A percentile compares a stretch with the other conserved stretches of the same genome.
Evolutionary conservation across 495 filamentous ascomycete genomes (phyloP).

Genomic region (Aspergillus wentii): DNA sequence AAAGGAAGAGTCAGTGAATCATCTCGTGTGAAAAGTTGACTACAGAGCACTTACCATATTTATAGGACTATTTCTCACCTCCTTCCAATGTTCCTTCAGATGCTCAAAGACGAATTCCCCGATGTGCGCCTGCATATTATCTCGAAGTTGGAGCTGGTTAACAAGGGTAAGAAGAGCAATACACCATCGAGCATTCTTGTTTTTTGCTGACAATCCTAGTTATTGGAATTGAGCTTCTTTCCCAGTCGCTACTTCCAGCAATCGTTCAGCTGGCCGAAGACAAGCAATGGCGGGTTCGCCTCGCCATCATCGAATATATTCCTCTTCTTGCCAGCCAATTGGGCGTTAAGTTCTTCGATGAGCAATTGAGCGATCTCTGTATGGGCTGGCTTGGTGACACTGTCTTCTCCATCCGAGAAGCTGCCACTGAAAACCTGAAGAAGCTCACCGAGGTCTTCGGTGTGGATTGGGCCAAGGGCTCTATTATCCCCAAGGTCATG

Average conservation of each 20-base stretch:
- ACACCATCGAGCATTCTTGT: neutral
- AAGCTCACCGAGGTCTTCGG: slow-evolving; percentile 98
- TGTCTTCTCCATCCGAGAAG: slow-evolving; percentile 96
- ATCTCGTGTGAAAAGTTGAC: neutral
- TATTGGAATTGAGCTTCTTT: slow-evolving; percentile 94
- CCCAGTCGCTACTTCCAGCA: slow-evolving; percentile 93
- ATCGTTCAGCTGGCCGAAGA: slow-evolving; percentile 97
- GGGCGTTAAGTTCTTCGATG: slow-evolving; percentile 96
- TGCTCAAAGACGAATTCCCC: slow-evolving; percentile 99
- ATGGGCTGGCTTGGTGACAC: slow-evolving; percentile 99
- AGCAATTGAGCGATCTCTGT: slow-evolving; percentile 90
- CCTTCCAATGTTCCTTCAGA: slow-evolving; percentile 97
- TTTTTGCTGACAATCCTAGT: slow-evolving; percentile 51
- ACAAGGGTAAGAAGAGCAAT: slow-evolving; percentile 63
- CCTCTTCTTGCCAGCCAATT: slow-evolving; percentile 92
- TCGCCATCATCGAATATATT: slow-evolving; percentile 99
- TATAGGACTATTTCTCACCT: slow-evolving; percentile 88
- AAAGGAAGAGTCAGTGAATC: slow-evolving; percentile 80
- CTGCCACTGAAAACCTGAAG: slow-evolving; percentile 93
- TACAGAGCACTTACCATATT: slow-evolving; percentile 11
- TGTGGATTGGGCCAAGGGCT: slow-evolving; percentile 94
- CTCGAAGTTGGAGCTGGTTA: slow-evolving; percentile 94
- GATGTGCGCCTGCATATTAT: slow-evolving; percentile 98
- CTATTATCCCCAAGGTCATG: slow-evolving; percentile 98
- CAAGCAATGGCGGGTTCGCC: slow-evolving; percentile 97